Evolutionary conservation across 106 monocot species (phyloP).

Genomic region (Agapanthus africanus): DNA sequence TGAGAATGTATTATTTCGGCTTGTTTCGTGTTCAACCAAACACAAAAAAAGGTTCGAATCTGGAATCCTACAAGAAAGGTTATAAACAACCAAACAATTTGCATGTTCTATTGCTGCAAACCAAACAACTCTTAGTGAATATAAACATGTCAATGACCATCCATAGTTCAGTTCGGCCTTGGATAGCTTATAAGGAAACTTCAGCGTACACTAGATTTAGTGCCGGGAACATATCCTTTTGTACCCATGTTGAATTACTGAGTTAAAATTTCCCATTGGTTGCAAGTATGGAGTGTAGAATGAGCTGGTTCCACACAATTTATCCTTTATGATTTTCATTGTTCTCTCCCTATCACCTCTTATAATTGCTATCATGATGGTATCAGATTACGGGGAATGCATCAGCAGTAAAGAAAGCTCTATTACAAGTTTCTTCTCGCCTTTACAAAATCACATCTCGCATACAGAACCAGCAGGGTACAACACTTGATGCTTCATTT

Average conservation of each 20-base stretch:
- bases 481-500: neutral
- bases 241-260: neutral
- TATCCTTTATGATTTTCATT: neutral
- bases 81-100: too few species aligned
- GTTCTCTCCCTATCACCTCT: neutral
- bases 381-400: constrained; percentile 75
- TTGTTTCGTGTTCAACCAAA: too few species aligned
- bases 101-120: too few species aligned
- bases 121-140: too few species aligned
- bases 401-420: constrained; percentile 63
- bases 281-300: neutral
- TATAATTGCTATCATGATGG: neutral
- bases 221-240: neutral
- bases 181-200: neutral
- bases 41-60: too few species aligned
- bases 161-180: neutral
- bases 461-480: constrained; percentile 23
- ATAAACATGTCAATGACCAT: neutral
- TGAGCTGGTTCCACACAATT: neutral
- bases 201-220: neutral
- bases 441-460: constrained; percentile 82
- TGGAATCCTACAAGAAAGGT: too few species aligned
- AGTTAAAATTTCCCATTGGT: neutral
- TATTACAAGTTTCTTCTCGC: constrained; percentile 62
- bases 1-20: too few species aligned